Base-by-base conservation (phyloP, 768 basidiomycete genomes). In the Termitomyces sp. region DNA sequence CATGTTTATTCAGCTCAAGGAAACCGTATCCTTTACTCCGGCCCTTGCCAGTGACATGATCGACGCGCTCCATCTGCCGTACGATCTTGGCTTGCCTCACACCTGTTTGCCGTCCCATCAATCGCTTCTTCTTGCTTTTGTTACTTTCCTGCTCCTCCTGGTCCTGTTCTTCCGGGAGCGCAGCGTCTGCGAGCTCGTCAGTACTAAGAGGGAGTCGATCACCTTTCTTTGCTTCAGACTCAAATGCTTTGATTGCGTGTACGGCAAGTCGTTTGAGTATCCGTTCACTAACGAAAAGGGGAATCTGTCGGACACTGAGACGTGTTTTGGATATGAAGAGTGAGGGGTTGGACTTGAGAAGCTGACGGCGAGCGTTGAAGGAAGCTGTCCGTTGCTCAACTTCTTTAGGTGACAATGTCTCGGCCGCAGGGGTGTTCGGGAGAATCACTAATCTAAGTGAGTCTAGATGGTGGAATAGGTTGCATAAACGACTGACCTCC, bases 11-110 rank as follows among this genome's bases (percentile, higher is more conserved):
- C 82, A 97, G 83, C 76, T 98, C 96, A 35, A 98, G 68, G 75
- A 99, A 98, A 10, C 96, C 97, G 67, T 98, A 99, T 1, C 97
- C 96, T 70, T 91, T 93, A 67, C 89, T 92, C 55, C 88, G 82
- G 1, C 93, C 93, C 66, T 92, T 89, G 4, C 91, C 91, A 0
- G 91, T 93, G 43, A 95, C 70, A 4, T 90, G 79, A 68, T 98
- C 96, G 56, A 95, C 81, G n/a, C 93, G 87, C 63, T 97, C 95
- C 13, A 79, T 77, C 71, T 93, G 90, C 12, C 96, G 86, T 14
- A 97, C 87, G 61, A 99, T 89, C 77, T 99, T 99, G 18, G 89
- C 80, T 72, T 99, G 97, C 66, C 89, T 87, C 47, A 98, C 91
- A 9, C 79, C 78, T 14, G 67, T 74, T 56, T 52, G 70, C 63